Evolutionary conservation across 2,329 filamentous ascomycete species (phyloP).

Genomic region (Triangularia setosa): DNA sequence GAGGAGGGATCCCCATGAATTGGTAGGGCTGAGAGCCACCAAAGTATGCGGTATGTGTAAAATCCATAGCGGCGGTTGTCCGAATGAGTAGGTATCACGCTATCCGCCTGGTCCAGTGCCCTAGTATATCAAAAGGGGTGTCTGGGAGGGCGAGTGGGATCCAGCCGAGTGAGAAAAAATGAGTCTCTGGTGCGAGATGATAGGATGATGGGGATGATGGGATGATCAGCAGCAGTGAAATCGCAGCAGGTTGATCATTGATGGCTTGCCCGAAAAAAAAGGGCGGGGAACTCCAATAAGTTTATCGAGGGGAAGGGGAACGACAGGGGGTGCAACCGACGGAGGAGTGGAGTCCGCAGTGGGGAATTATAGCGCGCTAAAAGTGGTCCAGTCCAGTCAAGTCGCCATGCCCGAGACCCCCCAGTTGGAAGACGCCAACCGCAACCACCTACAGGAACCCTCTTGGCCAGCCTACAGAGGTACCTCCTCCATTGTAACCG

Average conservation of each 20-base stretch:
- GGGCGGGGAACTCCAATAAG: constrained; percentile 12
- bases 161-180: neutral
- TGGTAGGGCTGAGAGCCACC: constrained; percentile 48
- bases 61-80: constrained; percentile 45
- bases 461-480: neutral
- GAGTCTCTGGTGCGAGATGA: constrained; percentile 1
- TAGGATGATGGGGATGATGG: neutral
- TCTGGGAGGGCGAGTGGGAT: neutral
- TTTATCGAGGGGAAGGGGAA: constrained; percentile 3
- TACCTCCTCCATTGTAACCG: neutral
- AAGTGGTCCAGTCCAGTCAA: neutral
- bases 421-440: neutral
- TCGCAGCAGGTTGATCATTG: neutral
- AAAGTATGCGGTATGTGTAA: constrained; percentile 45
- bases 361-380: neutral
- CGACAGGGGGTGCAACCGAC: neutral
- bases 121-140: neutral
- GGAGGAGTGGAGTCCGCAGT: neutral
- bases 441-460: neutral
- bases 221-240: constrained; percentile 1
- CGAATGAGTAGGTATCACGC: neutral
- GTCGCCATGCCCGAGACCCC: neutral
- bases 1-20: constrained; percentile 46
- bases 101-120: neutral
- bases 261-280: neutral